phyloP scores from a whole-genome alignment of 2,329 filamentous ascomycete species.

The Colletotrichum sp. region DNA sequence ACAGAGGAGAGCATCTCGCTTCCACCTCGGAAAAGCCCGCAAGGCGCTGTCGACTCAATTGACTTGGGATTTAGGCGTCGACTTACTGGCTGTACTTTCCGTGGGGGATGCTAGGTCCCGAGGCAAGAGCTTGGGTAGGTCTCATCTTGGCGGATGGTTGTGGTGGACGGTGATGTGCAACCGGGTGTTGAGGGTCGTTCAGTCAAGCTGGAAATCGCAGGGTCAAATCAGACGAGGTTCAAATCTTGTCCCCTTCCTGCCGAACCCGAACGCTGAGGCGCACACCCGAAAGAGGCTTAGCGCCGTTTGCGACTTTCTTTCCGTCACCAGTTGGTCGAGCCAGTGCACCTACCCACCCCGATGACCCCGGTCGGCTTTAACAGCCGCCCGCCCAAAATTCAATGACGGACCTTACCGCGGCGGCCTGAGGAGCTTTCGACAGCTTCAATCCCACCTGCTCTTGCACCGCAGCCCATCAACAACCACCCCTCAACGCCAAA shows the following conservation, averaged over 20 bases:
- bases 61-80: not conserved
- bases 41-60: constrained; percentile 18
- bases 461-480: not conserved
- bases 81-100: constrained; percentile 52
- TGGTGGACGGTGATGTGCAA: constrained; percentile 15
- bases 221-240: constrained; percentile 23
- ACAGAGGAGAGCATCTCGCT: not conserved
- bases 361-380: constrained; percentile 1
- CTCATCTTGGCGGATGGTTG: constrained; percentile 37
- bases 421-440: constrained; percentile 17
- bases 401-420: constrained; percentile 19
- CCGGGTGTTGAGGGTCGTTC: not conserved
- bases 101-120: constrained; percentile 43
- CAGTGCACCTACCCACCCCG: constrained; percentile 7
- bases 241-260: constrained; percentile 33
- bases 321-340: constrained; percentile 14
- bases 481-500: not conserved
- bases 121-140: constrained; percentile 43
- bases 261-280: constrained; percentile 20
- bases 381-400: constrained; percentile 14
- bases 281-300: constrained; percentile 35
- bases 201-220: not conserved
- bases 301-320: constrained; percentile 8
- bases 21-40: constrained; percentile 33
- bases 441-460: constrained; percentile 5